These are phyloP conservation scores for Coprinopsis cinerea DNA, from an alignment of 768 basidiomycete genomes.

Conservation along the genomic window DNA sequence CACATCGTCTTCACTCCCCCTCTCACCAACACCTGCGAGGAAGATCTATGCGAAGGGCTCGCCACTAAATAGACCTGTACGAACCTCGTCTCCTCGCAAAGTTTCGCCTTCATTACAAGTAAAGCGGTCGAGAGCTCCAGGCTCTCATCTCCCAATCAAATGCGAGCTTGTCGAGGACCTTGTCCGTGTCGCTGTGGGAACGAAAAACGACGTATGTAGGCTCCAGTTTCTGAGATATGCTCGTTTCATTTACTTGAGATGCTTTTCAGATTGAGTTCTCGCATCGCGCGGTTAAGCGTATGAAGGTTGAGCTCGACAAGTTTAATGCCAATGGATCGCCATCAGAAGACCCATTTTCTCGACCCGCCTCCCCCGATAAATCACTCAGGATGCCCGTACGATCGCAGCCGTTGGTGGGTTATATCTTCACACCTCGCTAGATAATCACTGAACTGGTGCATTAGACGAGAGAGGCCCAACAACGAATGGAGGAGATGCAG, in stretches of 20 bases:
- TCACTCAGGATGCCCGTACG: slow-evolving; percentile 41
- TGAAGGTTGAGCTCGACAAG: slow-evolving; percentile 63
- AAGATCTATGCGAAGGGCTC: slow-evolving; percentile 43
- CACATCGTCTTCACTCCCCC: slow-evolving; percentile 24
- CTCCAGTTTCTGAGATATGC: background rate
- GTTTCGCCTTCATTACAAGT: slow-evolving; percentile 55
- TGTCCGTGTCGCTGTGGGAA: slow-evolving; percentile 43
- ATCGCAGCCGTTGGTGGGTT: slow-evolving; percentile 36
- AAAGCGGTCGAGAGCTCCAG: slow-evolving; percentile 30
- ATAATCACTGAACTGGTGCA: background rate
- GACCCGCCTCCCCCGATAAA: slow-evolving; percentile 57
- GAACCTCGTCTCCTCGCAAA: slow-evolving; percentile 37
- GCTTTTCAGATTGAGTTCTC: slow-evolving; percentile 60
- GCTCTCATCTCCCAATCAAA: slow-evolving; percentile 22
- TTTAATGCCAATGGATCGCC: slow-evolving; percentile 19
- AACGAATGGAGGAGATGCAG: slow-evolving; percentile 80
- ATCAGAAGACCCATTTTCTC: slow-evolving; percentile 30
- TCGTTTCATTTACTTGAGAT: background rate
- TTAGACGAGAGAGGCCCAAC: slow-evolving; percentile 73
- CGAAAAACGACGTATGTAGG: slow-evolving; percentile 61
- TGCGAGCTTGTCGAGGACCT: slow-evolving; percentile 38
- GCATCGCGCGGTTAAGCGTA: slow-evolving; percentile 64
- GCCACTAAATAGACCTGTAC: slow-evolving; percentile 42
- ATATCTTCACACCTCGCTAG: background rate
- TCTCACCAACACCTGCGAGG: slow-evolving; percentile 32